phyloP scores from a whole-genome alignment of 768 basidiomycete genomes.

The Psilocybe azurescens region DNA sequence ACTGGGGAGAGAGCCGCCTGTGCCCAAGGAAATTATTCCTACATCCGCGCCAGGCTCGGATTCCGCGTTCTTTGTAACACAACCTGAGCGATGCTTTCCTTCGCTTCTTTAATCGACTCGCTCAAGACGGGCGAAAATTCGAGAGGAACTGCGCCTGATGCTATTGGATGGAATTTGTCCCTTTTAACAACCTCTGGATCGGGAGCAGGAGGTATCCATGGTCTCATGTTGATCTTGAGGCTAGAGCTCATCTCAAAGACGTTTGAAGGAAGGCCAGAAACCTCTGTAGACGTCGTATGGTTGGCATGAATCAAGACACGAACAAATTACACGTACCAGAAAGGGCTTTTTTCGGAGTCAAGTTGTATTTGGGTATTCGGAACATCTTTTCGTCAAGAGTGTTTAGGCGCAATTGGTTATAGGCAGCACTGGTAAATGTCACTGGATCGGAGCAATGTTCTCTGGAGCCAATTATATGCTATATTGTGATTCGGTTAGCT shows the following conservation, averaged over 20 bases:
- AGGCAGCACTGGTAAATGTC: constrained; percentile 76
- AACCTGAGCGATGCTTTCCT: constrained; percentile 33
- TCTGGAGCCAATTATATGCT: constrained; percentile 82
- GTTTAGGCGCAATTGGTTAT: constrained; percentile 73
- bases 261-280: constrained; percentile 54
- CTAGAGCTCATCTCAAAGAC: constrained; percentile 47
- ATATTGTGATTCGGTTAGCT: background rate
- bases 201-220: constrained; percentile 43
- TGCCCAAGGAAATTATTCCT: constrained; percentile 79
- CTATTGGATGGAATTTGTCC: constrained; percentile 48
- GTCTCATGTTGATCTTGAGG: constrained; percentile 50
- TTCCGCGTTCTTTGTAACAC: constrained; percentile 2
- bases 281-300: constrained; percentile 26
- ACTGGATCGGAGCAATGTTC: constrained; percentile 66
- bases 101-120: constrained; percentile 45
- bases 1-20: constrained; percentile 84
- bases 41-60: constrained; percentile 61
- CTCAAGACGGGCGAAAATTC: constrained; percentile 38
- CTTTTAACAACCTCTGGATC: constrained; percentile 33
- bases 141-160: constrained; percentile 29
- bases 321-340: constrained; percentile 32
- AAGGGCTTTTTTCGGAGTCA: constrained; percentile 45
- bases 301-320: background rate
- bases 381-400: constrained; percentile 78
- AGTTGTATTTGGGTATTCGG: constrained; percentile 61